Evolutionary conservation across 371 early-diverging fungal species (phyloP).

Genomic region (Circinella umbellata): DNA sequence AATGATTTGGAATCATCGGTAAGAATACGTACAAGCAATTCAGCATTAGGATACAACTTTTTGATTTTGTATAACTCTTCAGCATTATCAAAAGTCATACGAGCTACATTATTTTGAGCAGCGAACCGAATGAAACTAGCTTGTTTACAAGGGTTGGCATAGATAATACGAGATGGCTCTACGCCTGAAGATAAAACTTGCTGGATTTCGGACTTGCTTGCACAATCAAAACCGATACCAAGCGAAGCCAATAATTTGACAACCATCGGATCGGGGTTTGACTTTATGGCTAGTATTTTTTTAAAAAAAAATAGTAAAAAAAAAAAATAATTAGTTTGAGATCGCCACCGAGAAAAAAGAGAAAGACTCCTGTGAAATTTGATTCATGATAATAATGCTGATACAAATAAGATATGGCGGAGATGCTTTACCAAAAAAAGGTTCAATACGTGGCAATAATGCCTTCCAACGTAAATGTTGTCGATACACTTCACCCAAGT

Average conservation of each 20-base stretch:
- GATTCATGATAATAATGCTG: not conserved
- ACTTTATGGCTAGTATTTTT: slow-evolving; percentile 82
- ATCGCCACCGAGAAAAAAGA: no score
- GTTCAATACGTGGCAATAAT: slow-evolving; percentile 90
- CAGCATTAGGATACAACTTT: slow-evolving; percentile 78
- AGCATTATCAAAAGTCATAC: slow-evolving; percentile 98
- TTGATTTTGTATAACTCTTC: slow-evolving; percentile 96
- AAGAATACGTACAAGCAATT: slow-evolving; percentile 90
- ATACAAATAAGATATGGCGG: no score
- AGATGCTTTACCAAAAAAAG: slow-evolving; percentile 81
- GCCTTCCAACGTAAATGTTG: slow-evolving; percentile 86
- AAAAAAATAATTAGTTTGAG: not conserved
- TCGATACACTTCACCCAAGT: slow-evolving; percentile 87
- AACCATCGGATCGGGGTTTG: slow-evolving; percentile 91
- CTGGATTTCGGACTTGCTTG: slow-evolving; percentile 88
- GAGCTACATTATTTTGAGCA: slow-evolving; percentile 70
- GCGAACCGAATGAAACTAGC: slow-evolving; percentile 92
- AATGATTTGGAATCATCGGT: slow-evolving; percentile 93
- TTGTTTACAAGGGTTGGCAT: slow-evolving; percentile 98
- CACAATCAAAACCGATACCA: slow-evolving; percentile 96
- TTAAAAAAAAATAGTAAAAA: not conserved
- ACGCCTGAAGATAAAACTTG: slow-evolving; percentile 82
- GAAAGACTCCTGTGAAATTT: no score
- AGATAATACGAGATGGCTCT: slow-evolving; percentile 85
- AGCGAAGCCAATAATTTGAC: slow-evolving; percentile 82